Evolutionary conservation across 257 asterid species (phyloP).

Genomic region (Voacanga thouarsii): DNA sequence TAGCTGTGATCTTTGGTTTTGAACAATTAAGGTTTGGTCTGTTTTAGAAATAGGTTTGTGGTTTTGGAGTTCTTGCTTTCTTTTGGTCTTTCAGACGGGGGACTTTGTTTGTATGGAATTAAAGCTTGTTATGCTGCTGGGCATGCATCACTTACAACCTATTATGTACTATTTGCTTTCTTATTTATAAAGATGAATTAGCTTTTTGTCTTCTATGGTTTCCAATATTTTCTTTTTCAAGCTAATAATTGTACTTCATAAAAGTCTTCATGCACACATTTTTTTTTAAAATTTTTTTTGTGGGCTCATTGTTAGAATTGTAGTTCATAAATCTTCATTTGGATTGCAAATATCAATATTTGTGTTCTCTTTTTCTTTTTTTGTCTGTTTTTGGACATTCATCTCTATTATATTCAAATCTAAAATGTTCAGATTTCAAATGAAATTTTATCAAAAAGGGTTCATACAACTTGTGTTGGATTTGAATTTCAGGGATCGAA

Average conservation of each 20-base stretch:
- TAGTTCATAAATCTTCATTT: not conserved
- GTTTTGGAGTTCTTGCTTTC: not conserved
- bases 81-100: not conserved
- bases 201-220: conserved; percentile 14
- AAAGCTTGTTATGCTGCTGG: conserved; percentile 22
- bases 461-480: too few species aligned
- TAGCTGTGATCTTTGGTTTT: conserved; percentile 19
- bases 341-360: not conserved
- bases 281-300: not conserved
- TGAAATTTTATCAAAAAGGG: too few species aligned
- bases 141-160: conserved; percentile 43
- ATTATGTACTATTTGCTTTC: not conserved
- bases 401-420: too few species aligned
- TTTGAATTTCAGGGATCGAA: too few species aligned
- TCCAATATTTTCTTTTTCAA: conserved; percentile 7
- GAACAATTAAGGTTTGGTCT: not conserved
- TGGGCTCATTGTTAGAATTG: not conserved
- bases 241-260: not conserved
- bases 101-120: not conserved
- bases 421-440: too few species aligned
- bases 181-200: conserved; percentile 12
- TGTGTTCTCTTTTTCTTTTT: too few species aligned
- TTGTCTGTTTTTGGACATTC: too few species aligned
- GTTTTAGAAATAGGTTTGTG: not conserved
- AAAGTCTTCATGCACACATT: not conserved